A percentile compares a stretch with the other conserved stretches of the same genome.
Evolutionary conservation across 768 basidiomycete species (phyloP).

Genomic region (Cytidiella melzeri): DNA sequence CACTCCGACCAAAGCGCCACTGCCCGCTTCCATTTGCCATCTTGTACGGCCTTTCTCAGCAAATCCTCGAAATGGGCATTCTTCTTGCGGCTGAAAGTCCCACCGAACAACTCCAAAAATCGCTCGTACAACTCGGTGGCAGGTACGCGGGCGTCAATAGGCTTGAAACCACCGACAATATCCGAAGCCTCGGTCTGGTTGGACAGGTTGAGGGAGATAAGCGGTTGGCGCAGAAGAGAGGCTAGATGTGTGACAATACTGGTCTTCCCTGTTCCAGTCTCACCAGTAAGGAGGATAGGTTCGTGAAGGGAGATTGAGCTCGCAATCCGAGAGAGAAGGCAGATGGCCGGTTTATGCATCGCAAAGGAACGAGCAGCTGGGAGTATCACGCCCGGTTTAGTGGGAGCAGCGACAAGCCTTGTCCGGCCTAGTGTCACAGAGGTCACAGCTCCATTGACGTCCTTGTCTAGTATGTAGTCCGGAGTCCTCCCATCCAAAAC

Average conservation of each 20-base stretch:
- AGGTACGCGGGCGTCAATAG: slow-evolving; percentile 82
- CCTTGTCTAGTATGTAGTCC: slow-evolving; percentile 59
- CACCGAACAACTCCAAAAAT: slow-evolving; percentile 77
- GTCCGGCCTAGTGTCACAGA: slow-evolving; percentile 60
- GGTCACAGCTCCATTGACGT: slow-evolving; percentile 52
- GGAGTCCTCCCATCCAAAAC: slow-evolving; percentile 61
- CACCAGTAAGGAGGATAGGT: slow-evolving; percentile 88
- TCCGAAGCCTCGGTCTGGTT: slow-evolving; percentile 96
- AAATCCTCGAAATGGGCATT: slow-evolving; percentile 83
- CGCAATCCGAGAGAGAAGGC: slow-evolving; percentile 75
- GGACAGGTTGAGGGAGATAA: slow-evolving; percentile 89
- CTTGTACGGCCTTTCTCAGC: slow-evolving; percentile 73
- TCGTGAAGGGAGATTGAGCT: slow-evolving; percentile 68
- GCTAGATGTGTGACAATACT: slow-evolving; percentile 87
- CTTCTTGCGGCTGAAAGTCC: slow-evolving; percentile 84
- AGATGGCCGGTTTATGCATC: slow-evolving; percentile 78
- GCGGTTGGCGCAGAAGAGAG: slow-evolving; percentile 61
- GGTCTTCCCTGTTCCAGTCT: slow-evolving; percentile 99
- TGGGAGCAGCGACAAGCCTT: slow-evolving; percentile 43
- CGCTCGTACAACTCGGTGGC: slow-evolving; percentile 62
- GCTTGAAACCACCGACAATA: slow-evolving; percentile 91
- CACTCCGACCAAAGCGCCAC: slow-evolving; percentile 83
- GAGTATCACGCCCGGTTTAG: slow-evolving; percentile 30
- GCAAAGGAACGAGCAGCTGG: slow-evolving; percentile 63
- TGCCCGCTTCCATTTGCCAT: slow-evolving; percentile 80